Conservation (phyloP, 225 moss, liverwort and hornwort species). For the Bryum argenteum region DNA sequence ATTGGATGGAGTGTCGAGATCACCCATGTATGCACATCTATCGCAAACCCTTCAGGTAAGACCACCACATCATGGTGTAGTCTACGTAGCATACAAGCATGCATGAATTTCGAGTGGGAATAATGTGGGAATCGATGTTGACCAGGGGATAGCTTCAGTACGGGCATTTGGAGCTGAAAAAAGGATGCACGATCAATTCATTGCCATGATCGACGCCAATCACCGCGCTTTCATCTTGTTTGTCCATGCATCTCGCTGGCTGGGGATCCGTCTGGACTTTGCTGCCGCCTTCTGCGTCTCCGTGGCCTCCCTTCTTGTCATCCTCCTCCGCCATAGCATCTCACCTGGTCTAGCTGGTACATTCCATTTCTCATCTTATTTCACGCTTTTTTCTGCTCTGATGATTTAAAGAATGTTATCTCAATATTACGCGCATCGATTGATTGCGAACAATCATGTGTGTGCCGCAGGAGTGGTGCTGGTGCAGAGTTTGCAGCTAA, state of each 20-base stretch:
- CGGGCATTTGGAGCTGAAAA: slow-evolving; percentile 65
- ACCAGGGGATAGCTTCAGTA: slow-evolving; percentile 66
- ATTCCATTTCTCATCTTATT: not conserved
- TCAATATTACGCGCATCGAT: too few relatives aligned
- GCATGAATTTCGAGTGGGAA: not conserved
- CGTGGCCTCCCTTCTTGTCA: slow-evolving; percentile 48
- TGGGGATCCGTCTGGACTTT: slow-evolving; percentile 74
- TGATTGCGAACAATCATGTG: not conserved
- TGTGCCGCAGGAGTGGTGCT: slow-evolving; percentile 65
- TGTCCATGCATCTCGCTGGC: slow-evolving; percentile 69
- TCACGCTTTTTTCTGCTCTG: too few relatives aligned
- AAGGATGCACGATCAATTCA: slow-evolving; percentile 67
- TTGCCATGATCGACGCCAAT: slow-evolving; percentile 66
- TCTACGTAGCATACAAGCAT: too few relatives aligned
- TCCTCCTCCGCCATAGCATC: slow-evolving; percentile 57
- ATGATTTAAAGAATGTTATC: not conserved
- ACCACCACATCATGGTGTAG: not conserved
- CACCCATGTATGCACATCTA: slow-evolving; percentile 76
- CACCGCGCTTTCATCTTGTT: slow-evolving; percentile 63
- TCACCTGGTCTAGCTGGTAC: slow-evolving; percentile 60
- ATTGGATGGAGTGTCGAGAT: slow-evolving; percentile 70
- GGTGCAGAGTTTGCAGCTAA: slow-evolving; percentile 77
- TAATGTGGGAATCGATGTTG: not conserved
- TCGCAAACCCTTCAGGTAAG: slow-evolving; percentile 59
- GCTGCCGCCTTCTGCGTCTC: slow-evolving; percentile 59